These are phyloP conservation scores for Botrytis byssoidea DNA, from an alignment of 2,329 filamentous ascomycete species.

Conservation along the genomic window DNA sequence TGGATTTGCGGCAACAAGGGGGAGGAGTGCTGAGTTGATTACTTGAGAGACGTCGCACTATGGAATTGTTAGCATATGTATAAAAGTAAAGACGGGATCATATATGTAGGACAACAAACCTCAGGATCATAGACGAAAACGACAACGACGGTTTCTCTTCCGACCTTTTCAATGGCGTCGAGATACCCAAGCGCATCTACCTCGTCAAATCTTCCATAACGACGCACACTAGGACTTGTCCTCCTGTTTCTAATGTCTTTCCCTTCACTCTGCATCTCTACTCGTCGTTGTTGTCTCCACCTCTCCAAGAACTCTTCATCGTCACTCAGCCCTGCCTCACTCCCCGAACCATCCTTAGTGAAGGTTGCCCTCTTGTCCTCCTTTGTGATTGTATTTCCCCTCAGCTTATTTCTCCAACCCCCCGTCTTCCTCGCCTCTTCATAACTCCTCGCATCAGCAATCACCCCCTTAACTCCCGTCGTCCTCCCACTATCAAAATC, in stretches of 20 bases:
- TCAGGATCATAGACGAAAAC: slow-evolving; percentile 90
- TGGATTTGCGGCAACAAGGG: slow-evolving; percentile 69
- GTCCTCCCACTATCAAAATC: slow-evolving; percentile 67
- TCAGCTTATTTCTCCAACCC: slow-evolving; percentile 49
- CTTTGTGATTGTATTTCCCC: slow-evolving; percentile 25
- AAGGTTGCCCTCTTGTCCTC: slow-evolving; percentile 31
- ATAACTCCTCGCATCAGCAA: slow-evolving; percentile 77
- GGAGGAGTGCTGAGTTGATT: slow-evolving; percentile 74
- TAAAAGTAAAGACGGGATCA: background rate
- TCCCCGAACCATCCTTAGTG: slow-evolving; percentile 29
- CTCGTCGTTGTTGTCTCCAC: slow-evolving; percentile 79
- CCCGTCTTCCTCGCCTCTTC: slow-evolving; percentile 58
- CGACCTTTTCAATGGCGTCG: slow-evolving; percentile 92
- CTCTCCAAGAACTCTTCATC: slow-evolving; percentile 83
- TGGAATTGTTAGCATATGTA: slow-evolving; percentile 29
- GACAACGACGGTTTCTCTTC: slow-evolving; percentile 77
- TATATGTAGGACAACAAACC: slow-evolving; percentile 52
- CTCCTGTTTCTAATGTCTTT: slow-evolving; percentile 60
- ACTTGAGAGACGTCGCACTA: slow-evolving; percentile 77
- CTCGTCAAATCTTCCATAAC: slow-evolving; percentile 75
- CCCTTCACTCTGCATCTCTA: slow-evolving; percentile 69
- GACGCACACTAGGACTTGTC: slow-evolving; percentile 72
- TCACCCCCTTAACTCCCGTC: slow-evolving; percentile 83
- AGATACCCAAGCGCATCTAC: slow-evolving; percentile 91
- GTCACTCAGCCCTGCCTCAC: slow-evolving; percentile 41